Evolutionary conservation across 352 stramenopile genomes (phyloP), one percentile per base, ranked within the genome.

Genomic region (Aphanomyces invadans): DNA sequence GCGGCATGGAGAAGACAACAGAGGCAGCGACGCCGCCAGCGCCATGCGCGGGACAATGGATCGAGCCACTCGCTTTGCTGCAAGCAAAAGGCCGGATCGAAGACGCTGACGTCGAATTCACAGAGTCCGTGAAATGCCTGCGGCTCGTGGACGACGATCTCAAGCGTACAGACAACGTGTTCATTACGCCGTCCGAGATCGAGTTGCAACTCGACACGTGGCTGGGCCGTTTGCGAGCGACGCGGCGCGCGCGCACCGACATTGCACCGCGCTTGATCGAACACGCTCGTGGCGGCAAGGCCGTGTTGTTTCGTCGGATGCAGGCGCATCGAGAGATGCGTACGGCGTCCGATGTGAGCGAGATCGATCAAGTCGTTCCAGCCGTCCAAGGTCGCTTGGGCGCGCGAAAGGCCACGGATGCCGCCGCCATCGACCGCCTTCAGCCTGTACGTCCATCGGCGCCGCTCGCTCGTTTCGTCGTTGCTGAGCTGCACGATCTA

Each of bases 61-160:
- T 59, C 4, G 60, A 67, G 17, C 48, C 60, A 2, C 12, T 67
- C 9, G 42, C 60, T 3, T 25, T 59, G 11, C 23, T 67, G 23
- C 26, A 49, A 4, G 60, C 60, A 7, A 67, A 67, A 33, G 25
- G 3, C 10, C 17, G 28, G 15, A 32, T 57, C 5, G 60, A 59
- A 10, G 60, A 67, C 4, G 60, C 60, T 26, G 60, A 67, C 26
- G 29, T 44, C 21, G 48, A 67, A 26, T 51, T 51, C 7, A 29
- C 29, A n/a, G 42, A 67, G 26, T 33, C 38, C 15, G 23, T 39
- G n/a, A 49, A 48, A 11, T 25, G n/a, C 29, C 25, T 67, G 19
- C 60, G 60, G 2, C 44, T 36, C 1, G 26, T 67, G 9, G 60
- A 55, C 21, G 60, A 67, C 25, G 60, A 67, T n/a, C 12, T 67